Conservation (phyloP, 495 filamentous ascomycete species). For the Staphylotrichum tortipilum region DNA sequence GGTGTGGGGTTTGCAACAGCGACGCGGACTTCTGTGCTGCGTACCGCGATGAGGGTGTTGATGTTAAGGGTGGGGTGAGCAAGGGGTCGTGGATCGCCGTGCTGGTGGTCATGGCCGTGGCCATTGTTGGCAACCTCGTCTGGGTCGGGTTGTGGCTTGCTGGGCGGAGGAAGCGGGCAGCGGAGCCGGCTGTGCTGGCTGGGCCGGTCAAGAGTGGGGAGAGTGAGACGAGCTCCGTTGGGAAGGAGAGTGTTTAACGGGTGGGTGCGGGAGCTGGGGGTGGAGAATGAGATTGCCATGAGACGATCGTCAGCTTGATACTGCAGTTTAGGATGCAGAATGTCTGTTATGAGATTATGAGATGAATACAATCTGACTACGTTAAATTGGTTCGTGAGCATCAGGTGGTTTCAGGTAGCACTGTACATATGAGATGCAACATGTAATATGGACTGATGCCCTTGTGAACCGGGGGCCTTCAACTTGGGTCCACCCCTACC, state of each 20-base stretch:
- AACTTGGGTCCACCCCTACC: no score
- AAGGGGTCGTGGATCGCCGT: conserved; percentile 3
- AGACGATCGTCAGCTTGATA: no score
- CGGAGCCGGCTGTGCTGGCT: not conserved
- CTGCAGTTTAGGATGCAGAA: no score
- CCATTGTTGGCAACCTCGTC: not conserved
- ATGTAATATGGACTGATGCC: no score
- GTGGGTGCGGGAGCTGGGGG: no score
- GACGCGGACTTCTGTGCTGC: conserved; percentile 11
- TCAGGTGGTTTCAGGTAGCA: no score
- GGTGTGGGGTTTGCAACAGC: conserved; percentile 12
- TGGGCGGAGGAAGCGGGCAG: not conserved
- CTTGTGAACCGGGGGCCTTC: no score
- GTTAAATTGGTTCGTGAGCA: no score
- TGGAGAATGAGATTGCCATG: no score
- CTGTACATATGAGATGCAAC: no score
- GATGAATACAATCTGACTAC: not conserved
- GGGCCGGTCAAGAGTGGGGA: not conserved
- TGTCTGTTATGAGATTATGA: not conserved
- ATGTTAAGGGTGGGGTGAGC: not conserved
- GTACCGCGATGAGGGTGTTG: not conserved
- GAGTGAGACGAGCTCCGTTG: not conserved
- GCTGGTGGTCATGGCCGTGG: conserved; percentile 4
- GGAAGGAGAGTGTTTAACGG: not conserved
- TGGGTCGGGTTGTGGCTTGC: not conserved